phyloP scores from a whole-genome alignment of 345 rosid genomes.

The Nephelium lappaceum region DNA sequence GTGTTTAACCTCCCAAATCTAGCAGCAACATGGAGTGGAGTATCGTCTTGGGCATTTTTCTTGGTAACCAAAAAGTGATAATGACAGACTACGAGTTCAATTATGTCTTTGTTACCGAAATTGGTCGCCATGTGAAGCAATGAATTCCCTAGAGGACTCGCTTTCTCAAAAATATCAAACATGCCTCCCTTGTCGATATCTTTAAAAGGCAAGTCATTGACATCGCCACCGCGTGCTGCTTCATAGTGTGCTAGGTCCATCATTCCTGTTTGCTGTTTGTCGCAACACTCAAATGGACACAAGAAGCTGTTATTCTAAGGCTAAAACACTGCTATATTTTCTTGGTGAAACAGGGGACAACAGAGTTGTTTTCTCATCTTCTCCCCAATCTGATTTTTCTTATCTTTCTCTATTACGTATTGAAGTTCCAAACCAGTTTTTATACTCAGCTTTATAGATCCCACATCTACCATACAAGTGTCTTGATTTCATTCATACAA shows the following conservation, averaged over 20 bases:
- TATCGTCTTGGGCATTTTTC: neutral
- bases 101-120: neutral
- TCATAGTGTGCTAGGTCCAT: neutral
- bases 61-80: neutral
- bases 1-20: neutral
- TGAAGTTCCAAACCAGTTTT: too few relatives aligned
- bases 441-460: too few relatives aligned
- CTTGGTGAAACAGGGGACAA: too few relatives aligned
- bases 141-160: neutral
- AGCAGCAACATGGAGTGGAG: neutral
- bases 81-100: neutral
- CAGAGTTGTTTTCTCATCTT: too few relatives aligned
- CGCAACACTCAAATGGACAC: neutral
- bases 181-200: neutral
- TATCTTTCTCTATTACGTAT: too few relatives aligned
- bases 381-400: too few relatives aligned
- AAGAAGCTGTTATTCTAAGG: too few relatives aligned
- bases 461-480: too few relatives aligned
- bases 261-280: neutral
- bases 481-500: too few relatives aligned
- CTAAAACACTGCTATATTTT: too few relatives aligned
- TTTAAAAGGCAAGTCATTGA: neutral
- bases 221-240: neutral
- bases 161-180: neutral
- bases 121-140: neutral